Conservation (phyloP, 73 alveolate genomes). For the Paramecium pentaurelia region DNA sequence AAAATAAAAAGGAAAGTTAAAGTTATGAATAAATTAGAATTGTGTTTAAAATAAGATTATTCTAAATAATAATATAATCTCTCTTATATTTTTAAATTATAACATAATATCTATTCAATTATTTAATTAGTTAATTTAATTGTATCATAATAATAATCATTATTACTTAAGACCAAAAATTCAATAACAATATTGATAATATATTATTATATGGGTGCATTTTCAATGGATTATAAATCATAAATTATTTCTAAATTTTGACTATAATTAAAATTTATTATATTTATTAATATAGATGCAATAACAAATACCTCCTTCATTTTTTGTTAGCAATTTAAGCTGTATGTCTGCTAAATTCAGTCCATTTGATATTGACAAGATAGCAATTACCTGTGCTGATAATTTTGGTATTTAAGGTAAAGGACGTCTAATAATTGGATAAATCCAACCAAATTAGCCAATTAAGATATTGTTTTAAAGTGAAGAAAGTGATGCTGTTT, state of each 20-base stretch:
- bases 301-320: background rate
- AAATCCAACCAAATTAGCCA: background rate
- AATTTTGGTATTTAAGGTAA: conserved; percentile 84
- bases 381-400: conserved; percentile 81
- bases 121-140: background rate
- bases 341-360: conserved; percentile 77
- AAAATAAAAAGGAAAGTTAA: no score
- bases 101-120: background rate
- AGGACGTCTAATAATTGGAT: conserved; percentile 58
- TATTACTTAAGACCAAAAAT: no score
- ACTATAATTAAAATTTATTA: background rate
- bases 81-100: no score
- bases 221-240: background rate
- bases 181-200: no score
- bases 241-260: background rate
- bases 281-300: background rate
- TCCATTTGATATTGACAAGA: conserved; percentile 75
- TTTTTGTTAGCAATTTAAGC: background rate
- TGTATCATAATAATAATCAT: background rate
- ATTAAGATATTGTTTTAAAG: conserved; percentile 27
- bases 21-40: no score
- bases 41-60: no score
- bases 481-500: conserved; percentile 77
- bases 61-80: no score
- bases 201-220: no score